Base-by-base conservation (phyloP, 2,329 filamentous ascomycete genomes). In the Setomelanomma holmii region DNA sequence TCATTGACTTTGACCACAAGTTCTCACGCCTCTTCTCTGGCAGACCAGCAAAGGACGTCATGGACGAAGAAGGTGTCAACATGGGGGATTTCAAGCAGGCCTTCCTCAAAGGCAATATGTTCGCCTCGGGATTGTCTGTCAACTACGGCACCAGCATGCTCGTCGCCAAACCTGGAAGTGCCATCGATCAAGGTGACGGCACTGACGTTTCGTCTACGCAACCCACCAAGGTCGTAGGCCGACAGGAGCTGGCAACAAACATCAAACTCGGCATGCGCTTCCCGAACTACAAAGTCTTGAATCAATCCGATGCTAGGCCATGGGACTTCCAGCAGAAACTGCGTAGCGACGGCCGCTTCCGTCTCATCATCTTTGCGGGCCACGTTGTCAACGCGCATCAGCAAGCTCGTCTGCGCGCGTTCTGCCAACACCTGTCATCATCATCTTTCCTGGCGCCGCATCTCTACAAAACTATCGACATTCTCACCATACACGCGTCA, bases 41-140 rank as follows among this genome's bases (percentile, higher is more conserved):
- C 0, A 58, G 68, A 1, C 85, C 82, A 1, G 84, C 80, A 27
- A 86, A 83, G 64, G 83, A 85, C 48, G 75, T 84, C 20, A 79
- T 84, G 73, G 84, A 88, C 56, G 81, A 82, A 52, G 81, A 82
- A 41, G 85, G 86, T 0, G 82, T 88, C 49, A 84, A 76, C 56
- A 85, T 88, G 82, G 79, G 81, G 0, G 83, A 82, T 27, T 89
- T 89, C 75, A 85, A 87, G 59, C 71, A 82, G 0, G 82, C 81
- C 0, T 87, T 89, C 58, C 63, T 81, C 22, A 84, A 85, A 58
- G 62, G 84, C 1, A 84, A 84, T 56, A 56, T 84, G 62, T 89
- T 89, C 64, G 80, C 84, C 4, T 82, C 80, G 14, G 85, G 85
- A 0, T 72, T 81, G 5, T 80, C 74, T 55, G 84, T 88, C 24